A percentile compares a stretch with the other conserved stretches of the same genome.
phyloP scores from a whole-genome alignment of 2,329 filamentous ascomycete genomes.

The Alternaria angustiovoidea region DNA sequence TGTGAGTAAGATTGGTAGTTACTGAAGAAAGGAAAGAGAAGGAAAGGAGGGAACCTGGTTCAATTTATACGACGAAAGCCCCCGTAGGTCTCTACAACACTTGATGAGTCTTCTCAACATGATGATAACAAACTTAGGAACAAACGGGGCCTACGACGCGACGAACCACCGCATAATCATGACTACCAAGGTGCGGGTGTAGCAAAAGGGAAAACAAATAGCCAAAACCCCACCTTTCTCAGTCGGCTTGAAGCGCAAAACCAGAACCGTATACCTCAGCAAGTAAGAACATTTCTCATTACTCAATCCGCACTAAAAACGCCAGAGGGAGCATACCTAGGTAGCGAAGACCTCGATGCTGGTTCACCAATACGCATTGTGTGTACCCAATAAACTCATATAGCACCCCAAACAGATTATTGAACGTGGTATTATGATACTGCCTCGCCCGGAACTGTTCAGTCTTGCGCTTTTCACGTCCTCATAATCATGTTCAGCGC shows the following conservation, averaged over 20 bases:
- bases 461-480: not conserved
- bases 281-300: not conserved
- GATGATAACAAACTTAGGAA: not conserved
- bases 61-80: not conserved
- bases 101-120: not conserved
- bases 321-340: too few species aligned
- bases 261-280: not conserved
- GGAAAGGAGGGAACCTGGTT: not conserved
- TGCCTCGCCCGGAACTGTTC: not conserved
- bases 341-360: too few species aligned
- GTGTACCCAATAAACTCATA: not conserved
- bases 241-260: not conserved
- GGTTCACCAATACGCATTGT: too few species aligned
- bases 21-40: not conserved
- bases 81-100: not conserved
- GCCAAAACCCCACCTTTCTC: not conserved
- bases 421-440: not conserved
- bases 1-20: not conserved
- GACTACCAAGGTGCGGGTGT: not conserved
- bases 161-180: not conserved
- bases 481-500: not conserved
- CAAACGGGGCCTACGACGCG: not conserved
- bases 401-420: not conserved
- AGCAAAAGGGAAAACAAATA: not conserved
- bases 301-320: too few species aligned